phyloP scores from a whole-genome alignment of 257 asterid species.

The Fraxinus excelsior region DNA sequence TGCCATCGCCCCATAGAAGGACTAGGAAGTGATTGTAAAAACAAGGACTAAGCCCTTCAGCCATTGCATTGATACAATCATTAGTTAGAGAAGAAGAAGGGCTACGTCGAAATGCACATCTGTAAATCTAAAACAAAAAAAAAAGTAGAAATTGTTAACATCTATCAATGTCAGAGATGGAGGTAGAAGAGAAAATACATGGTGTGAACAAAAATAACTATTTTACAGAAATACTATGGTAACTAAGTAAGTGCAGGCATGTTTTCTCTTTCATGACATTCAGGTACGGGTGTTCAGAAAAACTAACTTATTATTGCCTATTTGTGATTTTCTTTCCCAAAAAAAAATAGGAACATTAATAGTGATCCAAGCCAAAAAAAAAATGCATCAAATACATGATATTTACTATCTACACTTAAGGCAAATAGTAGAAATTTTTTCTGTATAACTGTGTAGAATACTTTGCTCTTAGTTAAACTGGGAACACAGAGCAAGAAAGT shows the following conservation, averaged over 20 bases:
- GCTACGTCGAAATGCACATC: conserved; percentile 72
- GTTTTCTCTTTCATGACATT: conserved; percentile 18
- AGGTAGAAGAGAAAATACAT: conserved; percentile 9
- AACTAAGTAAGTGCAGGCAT: conserved; percentile 10
- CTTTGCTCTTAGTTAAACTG: background rate
- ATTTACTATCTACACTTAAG: conserved; percentile 12
- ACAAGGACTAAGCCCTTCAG: conserved; percentile 74
- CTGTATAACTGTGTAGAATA: background rate
- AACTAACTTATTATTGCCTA: background rate
- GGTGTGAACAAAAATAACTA: background rate
- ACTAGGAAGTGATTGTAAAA: conserved; percentile 71
- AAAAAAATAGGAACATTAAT: background rate
- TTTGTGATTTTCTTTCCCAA: background rate
- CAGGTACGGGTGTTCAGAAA: conserved; percentile 10
- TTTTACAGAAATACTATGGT: background rate
- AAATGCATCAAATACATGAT: background rate
- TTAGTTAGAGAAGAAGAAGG: conserved; percentile 85
- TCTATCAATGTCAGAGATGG: conserved; percentile 20
- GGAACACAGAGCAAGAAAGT: conserved; percentile 2
- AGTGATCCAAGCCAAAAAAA: background rate
- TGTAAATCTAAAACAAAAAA: conserved; percentile 55
- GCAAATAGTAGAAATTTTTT: background rate
- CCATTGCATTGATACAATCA: conserved; percentile 84
- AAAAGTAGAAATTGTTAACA: conserved; percentile 26
- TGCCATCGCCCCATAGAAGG: conserved; percentile 68